Conservation (phyloP, 1,284 basidiomycete genomes). For the Trametes sp. region DNA sequence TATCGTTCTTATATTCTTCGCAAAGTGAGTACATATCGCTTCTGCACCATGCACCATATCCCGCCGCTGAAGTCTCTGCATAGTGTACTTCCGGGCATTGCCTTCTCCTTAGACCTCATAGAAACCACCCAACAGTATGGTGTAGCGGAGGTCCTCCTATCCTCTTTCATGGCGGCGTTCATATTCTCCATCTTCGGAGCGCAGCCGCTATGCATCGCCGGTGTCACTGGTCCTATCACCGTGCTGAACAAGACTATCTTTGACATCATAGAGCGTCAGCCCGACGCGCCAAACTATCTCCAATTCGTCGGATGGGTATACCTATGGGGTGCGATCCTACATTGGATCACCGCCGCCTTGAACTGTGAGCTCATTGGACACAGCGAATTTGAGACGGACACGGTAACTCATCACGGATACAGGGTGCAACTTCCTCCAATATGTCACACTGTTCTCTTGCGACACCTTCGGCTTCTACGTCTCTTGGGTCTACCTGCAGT, state of each 20-base stretch:
- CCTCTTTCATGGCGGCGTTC: constrained; percentile 90
- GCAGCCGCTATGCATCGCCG: constrained; percentile 93
- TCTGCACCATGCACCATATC: not conserved
- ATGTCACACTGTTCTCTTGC: constrained; percentile 91
- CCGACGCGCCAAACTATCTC: constrained; percentile 76
- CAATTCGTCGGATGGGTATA: constrained; percentile 94
- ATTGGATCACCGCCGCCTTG: constrained; percentile 86
- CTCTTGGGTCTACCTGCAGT: constrained; percentile 89
- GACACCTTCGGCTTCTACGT: constrained; percentile 96
- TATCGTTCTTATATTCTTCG: constrained; percentile 80
- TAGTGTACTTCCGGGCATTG: constrained; percentile 88
- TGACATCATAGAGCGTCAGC: constrained; percentile 69
- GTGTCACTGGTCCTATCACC: constrained; percentile 92
- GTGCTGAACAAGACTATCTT: constrained; percentile 93
- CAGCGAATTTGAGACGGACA: not conserved
- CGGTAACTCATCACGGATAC: constrained; percentile 17
- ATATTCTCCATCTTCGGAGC: constrained; percentile 91
- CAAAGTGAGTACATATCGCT: constrained; percentile 62
- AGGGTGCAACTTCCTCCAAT: constrained; percentile 84
- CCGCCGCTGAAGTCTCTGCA: not conserved
- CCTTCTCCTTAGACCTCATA: constrained; percentile 93
- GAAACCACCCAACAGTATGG: constrained; percentile 92
- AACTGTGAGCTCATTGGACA: constrained; percentile 65
- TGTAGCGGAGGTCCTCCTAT: constrained; percentile 84
- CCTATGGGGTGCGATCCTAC: constrained; percentile 92